Percentiles rank a stretch among this genome's conserved stretches.
Evolutionary conservation across 805 yeast species (phyloP).

Genomic region (Ogataea nakhonphanomensis): DNA sequence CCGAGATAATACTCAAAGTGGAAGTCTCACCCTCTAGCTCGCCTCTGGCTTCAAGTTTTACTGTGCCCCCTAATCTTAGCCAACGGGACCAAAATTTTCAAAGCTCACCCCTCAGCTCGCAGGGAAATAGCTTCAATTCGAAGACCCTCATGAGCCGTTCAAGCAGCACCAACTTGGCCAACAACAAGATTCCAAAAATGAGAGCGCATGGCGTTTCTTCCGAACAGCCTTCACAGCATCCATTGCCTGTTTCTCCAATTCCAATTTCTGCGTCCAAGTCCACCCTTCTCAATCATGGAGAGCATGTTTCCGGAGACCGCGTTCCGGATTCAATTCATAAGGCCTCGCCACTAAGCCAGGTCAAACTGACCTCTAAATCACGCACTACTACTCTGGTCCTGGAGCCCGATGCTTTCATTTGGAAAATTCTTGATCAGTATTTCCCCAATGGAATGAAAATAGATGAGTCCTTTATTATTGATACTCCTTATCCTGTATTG

Average conservation of each 20-base stretch:
- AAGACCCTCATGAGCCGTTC: conserved; percentile 4
- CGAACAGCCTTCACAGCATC: neutral
- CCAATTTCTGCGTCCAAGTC: conserved; percentile 28
- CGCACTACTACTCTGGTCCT: conserved; percentile 21
- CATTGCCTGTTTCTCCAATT: conserved; percentile 28
- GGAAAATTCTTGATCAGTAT: conserved; percentile 53
- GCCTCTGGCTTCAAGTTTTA: conserved; percentile 4
- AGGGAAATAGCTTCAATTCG: conserved; percentile 4
- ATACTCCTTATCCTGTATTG: conserved; percentile 33
- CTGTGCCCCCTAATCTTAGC: neutral
- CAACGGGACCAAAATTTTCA: neutral
- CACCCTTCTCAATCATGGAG: conserved; percentile 15
- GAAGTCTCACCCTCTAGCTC: conserved; percentile 19
- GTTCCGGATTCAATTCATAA: conserved; percentile 4
- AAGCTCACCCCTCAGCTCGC: conserved; percentile 8
- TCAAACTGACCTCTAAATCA: neutral
- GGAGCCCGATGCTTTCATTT: conserved; percentile 62
- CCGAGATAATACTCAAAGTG: conserved; percentile 49
- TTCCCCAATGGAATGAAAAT: conserved; percentile 68
- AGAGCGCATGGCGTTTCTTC: neutral
- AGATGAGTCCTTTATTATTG: conserved; percentile 62
- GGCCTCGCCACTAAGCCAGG: conserved; percentile 2
- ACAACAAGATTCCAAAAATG: conserved; percentile 7
- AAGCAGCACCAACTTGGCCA: conserved; percentile 2
- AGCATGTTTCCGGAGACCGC: conserved; percentile 3